phyloP scores from a whole-genome alignment of 495 filamentous ascomycete genomes.

The Peziza echinospora region DNA sequence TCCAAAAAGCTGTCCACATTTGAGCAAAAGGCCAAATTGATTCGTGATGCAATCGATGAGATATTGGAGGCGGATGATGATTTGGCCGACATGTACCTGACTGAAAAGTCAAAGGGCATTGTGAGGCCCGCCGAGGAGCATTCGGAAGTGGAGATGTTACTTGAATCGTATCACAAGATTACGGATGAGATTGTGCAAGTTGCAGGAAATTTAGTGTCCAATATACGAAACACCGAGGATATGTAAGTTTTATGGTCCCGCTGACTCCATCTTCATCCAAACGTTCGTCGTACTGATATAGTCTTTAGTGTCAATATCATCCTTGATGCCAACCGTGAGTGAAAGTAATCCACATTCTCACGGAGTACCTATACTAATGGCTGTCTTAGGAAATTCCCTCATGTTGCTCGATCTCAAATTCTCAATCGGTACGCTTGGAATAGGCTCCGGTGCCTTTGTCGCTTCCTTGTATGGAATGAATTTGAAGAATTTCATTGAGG shows the following conservation, averaged over 20 bases:
- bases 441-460: slow-evolving; percentile 80
- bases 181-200: slow-evolving; percentile 95
- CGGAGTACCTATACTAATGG: too few relatives aligned
- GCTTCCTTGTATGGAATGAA: slow-evolving; percentile 99
- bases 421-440: slow-evolving; percentile 76
- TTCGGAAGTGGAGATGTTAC: slow-evolving; percentile 85
- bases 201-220: slow-evolving; percentile 76
- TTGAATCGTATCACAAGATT: slow-evolving; percentile 94
- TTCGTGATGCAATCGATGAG: slow-evolving; percentile 88
- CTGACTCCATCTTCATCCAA: background rate
- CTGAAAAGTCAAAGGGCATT: slow-evolving; percentile 57
- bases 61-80: slow-evolving; percentile 96
- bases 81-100: slow-evolving; percentile 81
- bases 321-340: slow-evolving; percentile 87
- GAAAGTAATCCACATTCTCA: too few relatives aligned
- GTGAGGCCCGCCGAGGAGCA: slow-evolving; percentile 67
- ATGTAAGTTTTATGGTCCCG: too few relatives aligned
- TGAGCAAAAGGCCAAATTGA: slow-evolving; percentile 86
- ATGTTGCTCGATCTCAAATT: slow-evolving; percentile 97
- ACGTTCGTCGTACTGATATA: background rate
- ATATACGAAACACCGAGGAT: slow-evolving; percentile 94
- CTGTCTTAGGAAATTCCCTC: too few relatives aligned
- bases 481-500: slow-evolving; percentile 94
- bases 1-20: slow-evolving; percentile 92
- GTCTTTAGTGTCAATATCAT: slow-evolving; percentile 67